Evolutionary conservation across 495 filamentous ascomycete species (phyloP), one percentile per base, ranked within the genome.

Genomic region (Polyplosphaeria fusca): DNA sequence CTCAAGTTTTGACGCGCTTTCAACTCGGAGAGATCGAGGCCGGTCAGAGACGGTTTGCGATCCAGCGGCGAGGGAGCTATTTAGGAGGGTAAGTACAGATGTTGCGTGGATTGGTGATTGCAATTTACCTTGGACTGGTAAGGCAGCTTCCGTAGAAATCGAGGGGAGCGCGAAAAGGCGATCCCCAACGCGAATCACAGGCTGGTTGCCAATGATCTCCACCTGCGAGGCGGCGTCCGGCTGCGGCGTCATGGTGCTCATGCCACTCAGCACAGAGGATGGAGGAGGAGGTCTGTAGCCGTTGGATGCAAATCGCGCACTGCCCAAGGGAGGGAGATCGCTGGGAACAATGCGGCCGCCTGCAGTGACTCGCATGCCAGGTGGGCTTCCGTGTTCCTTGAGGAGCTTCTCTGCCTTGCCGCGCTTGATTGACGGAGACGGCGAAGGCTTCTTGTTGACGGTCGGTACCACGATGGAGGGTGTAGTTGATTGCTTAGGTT

Each of bases 291-390:
- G 40, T 50, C 45, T 51, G 59, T 60, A 59, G 30, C n/a, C 46
- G 49, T 51, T 62, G 41, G 40, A 38, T 30, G 19, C 40, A 38
- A 57, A 57, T n/a, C 69, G 66, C 18, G 69, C 61, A 40, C 57
- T 61, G 51, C 63, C 46, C 42, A 65, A 37, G 11, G 62, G 65
- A 5, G 70, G 65, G 30, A 72, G 55, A 50, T 72, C 70, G 46
- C 61, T 79, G 3, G 82, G 80, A 16, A 86, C 80, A 39, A 86
- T 79, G 28, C 75, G 77, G n/a, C 83, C 83, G 16, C 81, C 82
- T 51, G 83, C 83, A 38, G 82, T 85, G 42, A 86, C 83, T 32
- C 82, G 77, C 46, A 85, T 73, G 41, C 80, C 77, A 14, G 73
- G 79, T 4, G 83, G 81, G 20, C 82, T 83, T 1, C 78, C 74